These are phyloP conservation scores for Isatis tinctoria DNA, from an alignment of 345 rosid species.

Conservation along the genomic window DNA sequence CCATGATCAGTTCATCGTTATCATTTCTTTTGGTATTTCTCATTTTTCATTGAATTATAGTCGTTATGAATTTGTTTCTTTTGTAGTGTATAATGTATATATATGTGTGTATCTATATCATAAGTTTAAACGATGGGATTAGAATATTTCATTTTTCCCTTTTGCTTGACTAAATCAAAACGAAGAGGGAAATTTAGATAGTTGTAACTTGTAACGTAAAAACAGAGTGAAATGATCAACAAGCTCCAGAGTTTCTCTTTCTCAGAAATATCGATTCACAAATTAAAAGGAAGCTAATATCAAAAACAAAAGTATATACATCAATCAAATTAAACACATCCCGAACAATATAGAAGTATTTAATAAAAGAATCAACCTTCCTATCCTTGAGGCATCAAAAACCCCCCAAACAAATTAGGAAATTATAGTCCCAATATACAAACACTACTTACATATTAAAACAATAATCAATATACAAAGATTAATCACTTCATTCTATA, in stretches of 20 bases:
- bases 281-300: background rate
- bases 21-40: background rate
- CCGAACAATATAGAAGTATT: background rate
- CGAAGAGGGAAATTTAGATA: background rate
- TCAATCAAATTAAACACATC: background rate
- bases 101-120: too few relatives aligned
- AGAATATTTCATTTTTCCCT: background rate
- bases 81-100: too few relatives aligned
- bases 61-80: too few relatives aligned
- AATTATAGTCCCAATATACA: constrained; percentile 2
- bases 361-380: background rate
- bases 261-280: background rate
- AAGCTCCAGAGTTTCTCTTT: background rate
- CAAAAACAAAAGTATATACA: constrained; percentile 1
- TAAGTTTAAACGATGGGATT: background rate
- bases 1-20: background rate
- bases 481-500: constrained; percentile 22
- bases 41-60: background rate
- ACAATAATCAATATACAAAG: background rate
- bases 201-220: background rate
- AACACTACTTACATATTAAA: background rate
- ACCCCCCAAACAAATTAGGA: constrained; percentile 6
- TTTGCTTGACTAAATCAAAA: background rate
- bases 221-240: background rate
- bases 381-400: constrained; percentile 7